Evolutionary conservation across 768 basidiomycete genomes (phyloP).

Genomic region (Gloeopeniophorella convolvens): DNA sequence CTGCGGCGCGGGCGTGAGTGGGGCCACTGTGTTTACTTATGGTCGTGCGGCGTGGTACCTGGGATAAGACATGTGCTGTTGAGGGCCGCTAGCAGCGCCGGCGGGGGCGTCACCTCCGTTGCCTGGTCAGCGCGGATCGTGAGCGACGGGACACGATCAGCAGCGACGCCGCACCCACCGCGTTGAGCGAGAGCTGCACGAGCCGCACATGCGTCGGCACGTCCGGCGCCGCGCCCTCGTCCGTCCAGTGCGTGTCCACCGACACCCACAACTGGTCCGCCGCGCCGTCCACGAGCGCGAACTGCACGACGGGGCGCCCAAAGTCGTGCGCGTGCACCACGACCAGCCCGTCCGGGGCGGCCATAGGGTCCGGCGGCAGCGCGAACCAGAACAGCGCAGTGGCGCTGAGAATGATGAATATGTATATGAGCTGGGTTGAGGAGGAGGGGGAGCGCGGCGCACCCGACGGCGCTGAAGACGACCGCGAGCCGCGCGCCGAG

Average conservation of each 20-base stretch:
- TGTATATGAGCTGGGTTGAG: not conserved
- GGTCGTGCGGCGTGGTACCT: constrained; percentile 33
- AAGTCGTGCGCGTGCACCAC: constrained; percentile 39
- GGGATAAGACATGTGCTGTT: constrained; percentile 39
- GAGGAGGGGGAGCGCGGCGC: constrained; percentile 23
- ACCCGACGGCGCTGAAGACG: constrained; percentile 74
- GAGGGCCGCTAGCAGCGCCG: constrained; percentile 36
- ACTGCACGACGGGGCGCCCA: constrained; percentile 53
- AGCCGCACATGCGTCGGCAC: not conserved
- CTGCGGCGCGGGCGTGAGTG: constrained; percentile 28
- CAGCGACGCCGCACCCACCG: constrained; percentile 33
- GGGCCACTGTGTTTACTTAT: not conserved
- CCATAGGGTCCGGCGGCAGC: constrained; percentile 19
- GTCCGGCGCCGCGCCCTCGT: constrained; percentile 2
- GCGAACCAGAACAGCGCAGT: constrained; percentile 57
- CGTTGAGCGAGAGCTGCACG: constrained; percentile 25
- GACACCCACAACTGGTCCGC: constrained; percentile 39
- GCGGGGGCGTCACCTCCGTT: constrained; percentile 26
- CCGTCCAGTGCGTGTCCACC: constrained; percentile 41
- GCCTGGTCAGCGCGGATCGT: constrained; percentile 28
- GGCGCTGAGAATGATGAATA: constrained; percentile 37
- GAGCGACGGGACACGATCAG: not conserved
- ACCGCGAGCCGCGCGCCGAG: constrained; percentile 34
- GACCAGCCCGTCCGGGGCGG: not conserved
- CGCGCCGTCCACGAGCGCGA: constrained; percentile 31